A percentile compares a stretch with the other conserved stretches of the same genome.
These are phyloP conservation scores for Linanthus parryae DNA, from an alignment of 148 eudicot species.

Conservation along the genomic window DNA sequence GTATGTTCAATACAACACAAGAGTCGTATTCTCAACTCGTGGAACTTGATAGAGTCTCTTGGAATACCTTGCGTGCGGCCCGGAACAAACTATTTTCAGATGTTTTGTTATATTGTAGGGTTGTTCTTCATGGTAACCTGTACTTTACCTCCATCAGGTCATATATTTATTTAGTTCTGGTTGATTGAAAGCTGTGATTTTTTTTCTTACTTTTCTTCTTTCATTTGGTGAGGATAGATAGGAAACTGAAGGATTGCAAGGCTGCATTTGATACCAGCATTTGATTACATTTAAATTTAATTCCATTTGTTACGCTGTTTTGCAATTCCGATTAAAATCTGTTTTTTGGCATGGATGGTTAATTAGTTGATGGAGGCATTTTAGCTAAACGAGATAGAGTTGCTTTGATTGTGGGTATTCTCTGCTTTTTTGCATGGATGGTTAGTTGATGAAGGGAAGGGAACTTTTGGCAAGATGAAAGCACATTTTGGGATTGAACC, in stretches of 20 bases:
- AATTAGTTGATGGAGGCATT: too few relatives aligned
- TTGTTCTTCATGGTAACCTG: too few relatives aligned
- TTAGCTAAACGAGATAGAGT: conserved; percentile 53
- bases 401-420: conserved; percentile 47
- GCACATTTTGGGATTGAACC: conserved; percentile 43
- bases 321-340: conserved; percentile 48
- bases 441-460: conserved; percentile 55
- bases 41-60: conserved; percentile 58
- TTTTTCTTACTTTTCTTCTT: conserved; percentile 46
- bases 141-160: too few relatives aligned
- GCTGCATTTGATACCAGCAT: too few relatives aligned
- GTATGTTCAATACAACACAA: conserved; percentile 54
- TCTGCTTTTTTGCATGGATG: conserved; percentile 77
- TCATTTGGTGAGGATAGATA: conserved; percentile 79
- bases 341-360: conserved; percentile 69
- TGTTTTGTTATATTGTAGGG: conserved; percentile 49
- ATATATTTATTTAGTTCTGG: too few relatives aligned
- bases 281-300: too few relatives aligned
- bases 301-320: conserved; percentile 60
- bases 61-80: conserved; percentile 70
- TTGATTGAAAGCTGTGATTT: conserved; percentile 38
- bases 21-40: conserved; percentile 41
- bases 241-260: conserved; percentile 48
- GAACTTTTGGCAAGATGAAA: conserved; percentile 47
- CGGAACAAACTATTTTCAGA: conserved; percentile 53